Conservation (phyloP, 2,329 filamentous ascomycete species). For the Apiospora kogelbergensis region DNA sequence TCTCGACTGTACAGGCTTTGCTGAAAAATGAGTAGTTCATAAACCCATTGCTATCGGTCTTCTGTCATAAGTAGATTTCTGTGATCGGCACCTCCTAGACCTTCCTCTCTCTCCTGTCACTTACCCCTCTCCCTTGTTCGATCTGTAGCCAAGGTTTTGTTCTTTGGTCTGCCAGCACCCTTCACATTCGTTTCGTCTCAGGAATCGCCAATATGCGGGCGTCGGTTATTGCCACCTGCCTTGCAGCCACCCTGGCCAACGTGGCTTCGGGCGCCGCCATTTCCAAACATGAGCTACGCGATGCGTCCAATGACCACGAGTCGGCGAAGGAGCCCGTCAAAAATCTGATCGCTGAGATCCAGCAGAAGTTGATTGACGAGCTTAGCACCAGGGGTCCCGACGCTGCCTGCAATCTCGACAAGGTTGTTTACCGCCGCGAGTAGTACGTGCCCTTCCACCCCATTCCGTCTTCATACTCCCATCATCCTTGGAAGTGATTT, state of each 20-base stretch:
- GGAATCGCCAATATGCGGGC: neutral
- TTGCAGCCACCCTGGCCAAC: neutral
- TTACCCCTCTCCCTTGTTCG: neutral
- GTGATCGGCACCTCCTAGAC: neutral
- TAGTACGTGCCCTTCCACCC: neutral
- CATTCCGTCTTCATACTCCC: neutral
- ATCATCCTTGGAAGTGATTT: fast-evolving
- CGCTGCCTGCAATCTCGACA: neutral
- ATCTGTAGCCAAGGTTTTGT: neutral
- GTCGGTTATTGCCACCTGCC: neutral
- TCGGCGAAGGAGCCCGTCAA: neutral
- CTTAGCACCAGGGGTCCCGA: neutral
- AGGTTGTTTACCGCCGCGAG: neutral
- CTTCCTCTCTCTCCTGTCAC: neutral
- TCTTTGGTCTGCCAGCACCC: neutral
- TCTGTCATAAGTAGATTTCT: neutral
- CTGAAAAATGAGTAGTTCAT: neutral
- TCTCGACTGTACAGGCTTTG: no score
- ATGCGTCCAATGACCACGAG: neutral
- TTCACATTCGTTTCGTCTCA: neutral
- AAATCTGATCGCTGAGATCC: neutral
- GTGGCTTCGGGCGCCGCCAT: neutral
- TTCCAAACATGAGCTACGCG: neutral
- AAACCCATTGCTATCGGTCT: neutral
- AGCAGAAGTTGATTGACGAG: neutral